These are phyloP conservation scores for Fraxinus americana DNA, from an alignment of 257 asterid species.

Conservation along the genomic window DNA sequence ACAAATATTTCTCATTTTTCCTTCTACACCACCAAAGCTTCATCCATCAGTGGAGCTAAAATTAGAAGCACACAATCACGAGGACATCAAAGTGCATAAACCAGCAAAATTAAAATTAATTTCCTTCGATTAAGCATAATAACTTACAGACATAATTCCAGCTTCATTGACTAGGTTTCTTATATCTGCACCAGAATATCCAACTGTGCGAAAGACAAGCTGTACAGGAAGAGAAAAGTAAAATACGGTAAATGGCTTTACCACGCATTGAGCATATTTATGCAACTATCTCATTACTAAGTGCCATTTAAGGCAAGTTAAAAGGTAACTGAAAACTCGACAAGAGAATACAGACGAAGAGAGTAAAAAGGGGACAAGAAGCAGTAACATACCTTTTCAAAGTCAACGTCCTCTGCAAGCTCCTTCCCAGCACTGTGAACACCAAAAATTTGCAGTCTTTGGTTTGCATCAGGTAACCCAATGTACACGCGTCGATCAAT, in stretches of 20 bases:
- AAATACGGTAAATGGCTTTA: constrained; percentile 8
- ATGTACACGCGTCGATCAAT: constrained; percentile 95
- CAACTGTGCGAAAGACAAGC: constrained; percentile 98
- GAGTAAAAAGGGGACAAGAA: constrained; percentile 16
- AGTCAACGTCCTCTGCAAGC: constrained; percentile 85
- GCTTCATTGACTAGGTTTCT: constrained; percentile 95
- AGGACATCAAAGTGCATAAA: neutral
- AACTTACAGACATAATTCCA: constrained; percentile 95
- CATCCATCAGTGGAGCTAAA: neutral
- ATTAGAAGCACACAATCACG: neutral
- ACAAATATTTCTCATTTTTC: neutral
- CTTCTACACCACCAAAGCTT: neutral
- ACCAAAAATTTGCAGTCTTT: constrained; percentile 87
- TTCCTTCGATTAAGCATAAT: constrained; percentile 22
- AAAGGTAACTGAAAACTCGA: constrained; percentile 17
- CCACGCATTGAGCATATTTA: neutral
- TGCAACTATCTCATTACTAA: neutral
- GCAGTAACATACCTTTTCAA: constrained; percentile 60
- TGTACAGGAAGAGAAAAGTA: constrained; percentile 42
- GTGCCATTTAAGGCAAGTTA: constrained; percentile 11
- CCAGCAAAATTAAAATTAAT: constrained; percentile 14
- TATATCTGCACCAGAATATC: constrained; percentile 98
- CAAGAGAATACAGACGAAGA: constrained; percentile 16
- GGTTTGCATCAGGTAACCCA: constrained; percentile 95
- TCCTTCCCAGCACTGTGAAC: constrained; percentile 93